phyloP scores from a whole-genome alignment of 306 rosid species.

The Acmispon strigosus region DNA sequence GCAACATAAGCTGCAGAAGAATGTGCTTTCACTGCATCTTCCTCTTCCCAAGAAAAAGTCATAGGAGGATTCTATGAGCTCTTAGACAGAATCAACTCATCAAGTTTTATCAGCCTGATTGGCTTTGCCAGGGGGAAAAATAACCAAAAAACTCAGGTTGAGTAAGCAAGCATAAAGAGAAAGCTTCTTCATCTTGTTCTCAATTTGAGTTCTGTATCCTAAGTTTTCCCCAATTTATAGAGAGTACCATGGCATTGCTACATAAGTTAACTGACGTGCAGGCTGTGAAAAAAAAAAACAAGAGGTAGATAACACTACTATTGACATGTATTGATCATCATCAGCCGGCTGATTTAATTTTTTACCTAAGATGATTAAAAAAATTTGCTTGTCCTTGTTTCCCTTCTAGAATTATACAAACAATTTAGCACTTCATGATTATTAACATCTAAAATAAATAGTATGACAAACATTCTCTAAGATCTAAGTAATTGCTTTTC shows the following conservation, averaged over 20 bases:
- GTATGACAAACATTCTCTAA: too few species aligned
- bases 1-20: background rate
- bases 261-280: background rate
- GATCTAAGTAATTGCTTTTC: too few species aligned
- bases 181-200: slow-evolving; percentile 18
- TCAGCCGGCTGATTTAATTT: slow-evolving; percentile 5
- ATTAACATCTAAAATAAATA: background rate
- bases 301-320: background rate
- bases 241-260: background rate
- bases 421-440: background rate
- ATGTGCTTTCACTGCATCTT: background rate
- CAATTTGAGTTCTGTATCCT: background rate
- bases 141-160: slow-evolving; percentile 14
- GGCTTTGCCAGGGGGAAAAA: slow-evolving; percentile 23
- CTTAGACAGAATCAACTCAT: slow-evolving; percentile 24
- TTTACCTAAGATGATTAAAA: background rate
- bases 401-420: background rate
- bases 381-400: background rate
- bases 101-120: slow-evolving; percentile 34
- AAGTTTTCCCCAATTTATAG: background rate
- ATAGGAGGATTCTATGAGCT: slow-evolving; percentile 16
- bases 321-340: slow-evolving; percentile 6
- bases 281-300: background rate
- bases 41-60: slow-evolving; percentile 9
- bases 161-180: slow-evolving; percentile 20